Conservation (phyloP, 371 early-diverging fungal species). For the Mucor sp. region DNA sequence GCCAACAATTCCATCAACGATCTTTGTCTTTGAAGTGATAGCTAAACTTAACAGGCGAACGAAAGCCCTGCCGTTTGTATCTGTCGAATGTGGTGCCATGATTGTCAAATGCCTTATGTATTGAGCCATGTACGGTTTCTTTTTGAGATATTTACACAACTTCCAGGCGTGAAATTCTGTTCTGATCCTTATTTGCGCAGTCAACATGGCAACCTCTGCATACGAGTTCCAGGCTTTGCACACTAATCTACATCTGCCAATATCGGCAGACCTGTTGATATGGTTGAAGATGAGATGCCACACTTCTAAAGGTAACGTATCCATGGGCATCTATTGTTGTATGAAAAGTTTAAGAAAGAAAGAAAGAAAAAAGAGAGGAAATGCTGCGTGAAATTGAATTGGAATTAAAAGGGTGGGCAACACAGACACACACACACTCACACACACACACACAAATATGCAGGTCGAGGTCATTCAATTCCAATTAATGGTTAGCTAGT, state of each 20-base stretch:
- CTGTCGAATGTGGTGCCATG: not conserved
- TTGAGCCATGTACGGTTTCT: not conserved
- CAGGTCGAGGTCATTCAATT: no score
- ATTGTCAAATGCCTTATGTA: not conserved
- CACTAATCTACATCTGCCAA: not conserved
- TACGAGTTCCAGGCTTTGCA: not conserved
- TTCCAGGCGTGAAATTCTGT: not conserved
- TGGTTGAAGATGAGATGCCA: not conserved
- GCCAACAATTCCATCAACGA: not conserved
- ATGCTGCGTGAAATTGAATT: not conserved
- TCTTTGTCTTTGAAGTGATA: not conserved
- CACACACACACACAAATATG: no score
- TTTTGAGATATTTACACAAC: not conserved
- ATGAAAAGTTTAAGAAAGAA: not conserved
- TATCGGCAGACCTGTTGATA: not conserved
- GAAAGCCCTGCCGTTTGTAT: not conserved
- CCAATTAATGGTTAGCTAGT: no score
- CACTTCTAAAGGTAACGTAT: not conserved
- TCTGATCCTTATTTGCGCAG: not conserved
- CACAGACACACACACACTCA: no score
- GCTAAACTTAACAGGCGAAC: not conserved
- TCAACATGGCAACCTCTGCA: not conserved
- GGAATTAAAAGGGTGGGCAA: no score
- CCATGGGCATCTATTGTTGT: not conserved
- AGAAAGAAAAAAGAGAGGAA: not conserved